Base-by-base conservation (phyloP, 1,139 yeast genomes). In the Geotrichum histeridarum region DNA sequence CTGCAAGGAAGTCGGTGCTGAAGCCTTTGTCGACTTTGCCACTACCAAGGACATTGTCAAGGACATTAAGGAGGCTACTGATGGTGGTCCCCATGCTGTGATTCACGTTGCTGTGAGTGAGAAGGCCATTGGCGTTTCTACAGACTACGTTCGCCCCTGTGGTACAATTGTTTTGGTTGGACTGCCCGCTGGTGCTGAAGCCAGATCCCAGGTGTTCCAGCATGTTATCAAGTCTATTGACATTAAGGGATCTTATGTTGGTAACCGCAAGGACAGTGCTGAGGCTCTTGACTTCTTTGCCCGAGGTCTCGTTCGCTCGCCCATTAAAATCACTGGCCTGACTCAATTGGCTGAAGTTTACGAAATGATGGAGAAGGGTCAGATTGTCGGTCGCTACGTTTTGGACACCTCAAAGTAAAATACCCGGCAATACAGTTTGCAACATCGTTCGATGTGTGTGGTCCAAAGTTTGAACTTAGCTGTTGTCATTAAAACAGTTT, bases 131-230 rank as follows among this genome's bases (percentile, higher is more conserved):
- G 73, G 79, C 54, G 83, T 81, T 66, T 84, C 93, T 18, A 76
- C 83, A 60, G 76, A 79, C 59, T 86, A 82, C 71, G 86, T 84
- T 56, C 81, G 93, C 72, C 73, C 88, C 32, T 76, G 80, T 57
- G 95, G 95, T 70, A 82, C 86, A 59, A 86, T 84, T 67, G 93
- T 86, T 51, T 75, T 84, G 64, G 93, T 86, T 62, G 94, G 94
- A 63, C 76, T 86, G 66, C 94, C 94, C 61, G 86, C 86, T 46
- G 80, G 79, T 63, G 87, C 91, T 54, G 76, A 78, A 65, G 80
- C 78, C 62, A 73, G 74, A 59, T 78, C 86, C 31, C 78, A 79
- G 51, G 85, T 85, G 55, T 83, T 85, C 73, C 73, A 71, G 60
- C 79, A 84, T 54, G 91, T 85, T 60, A 78, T 83, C 63, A 82